These are phyloP conservation scores for Codiaeum variegatum DNA, from an alignment of 441 rosid species.

Conservation along the genomic window DNA sequence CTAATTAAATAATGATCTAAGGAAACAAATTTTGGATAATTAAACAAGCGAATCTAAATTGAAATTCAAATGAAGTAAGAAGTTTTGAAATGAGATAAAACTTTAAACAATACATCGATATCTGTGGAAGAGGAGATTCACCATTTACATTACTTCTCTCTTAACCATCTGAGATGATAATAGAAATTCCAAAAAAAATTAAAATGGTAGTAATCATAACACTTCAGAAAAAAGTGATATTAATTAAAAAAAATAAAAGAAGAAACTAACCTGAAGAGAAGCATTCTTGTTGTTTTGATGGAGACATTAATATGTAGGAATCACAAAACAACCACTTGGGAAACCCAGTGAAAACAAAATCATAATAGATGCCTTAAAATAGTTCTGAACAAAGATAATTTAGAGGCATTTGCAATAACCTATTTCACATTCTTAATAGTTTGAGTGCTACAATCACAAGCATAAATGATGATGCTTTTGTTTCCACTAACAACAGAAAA, in stretches of 20 bases:
- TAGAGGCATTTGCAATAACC: conserved; percentile 30
- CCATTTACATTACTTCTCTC: conserved; percentile 19
- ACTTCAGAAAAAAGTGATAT: not conserved
- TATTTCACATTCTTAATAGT: conserved; percentile 62
- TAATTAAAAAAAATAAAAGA: not conserved
- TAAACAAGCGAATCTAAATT: no score
- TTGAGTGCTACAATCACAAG: conserved; percentile 78
- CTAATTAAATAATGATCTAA: no score
- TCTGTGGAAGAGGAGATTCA: no score
- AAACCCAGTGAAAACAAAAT: conserved; percentile 54
- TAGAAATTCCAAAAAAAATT: not conserved
- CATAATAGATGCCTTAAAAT: conserved; percentile 56
- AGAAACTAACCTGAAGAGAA: conserved; percentile 32
- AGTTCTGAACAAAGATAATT: conserved; percentile 23
- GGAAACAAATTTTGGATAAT: no score
- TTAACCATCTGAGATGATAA: conserved; percentile 26
- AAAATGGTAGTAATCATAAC: not conserved
- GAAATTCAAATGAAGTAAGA: no score
- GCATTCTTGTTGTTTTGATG: conserved; percentile 23
- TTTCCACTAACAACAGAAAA: conserved; percentile 44
- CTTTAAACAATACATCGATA: no score
- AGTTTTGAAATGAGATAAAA: no score
- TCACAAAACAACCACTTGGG: conserved; percentile 61
- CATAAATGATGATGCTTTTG: conserved; percentile 51
- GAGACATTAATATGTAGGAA: conserved; percentile 34